Base-by-base conservation (phyloP, 2,329 filamentous ascomycete genomes). In the Ophiostoma novo-ulmi region DNA sequence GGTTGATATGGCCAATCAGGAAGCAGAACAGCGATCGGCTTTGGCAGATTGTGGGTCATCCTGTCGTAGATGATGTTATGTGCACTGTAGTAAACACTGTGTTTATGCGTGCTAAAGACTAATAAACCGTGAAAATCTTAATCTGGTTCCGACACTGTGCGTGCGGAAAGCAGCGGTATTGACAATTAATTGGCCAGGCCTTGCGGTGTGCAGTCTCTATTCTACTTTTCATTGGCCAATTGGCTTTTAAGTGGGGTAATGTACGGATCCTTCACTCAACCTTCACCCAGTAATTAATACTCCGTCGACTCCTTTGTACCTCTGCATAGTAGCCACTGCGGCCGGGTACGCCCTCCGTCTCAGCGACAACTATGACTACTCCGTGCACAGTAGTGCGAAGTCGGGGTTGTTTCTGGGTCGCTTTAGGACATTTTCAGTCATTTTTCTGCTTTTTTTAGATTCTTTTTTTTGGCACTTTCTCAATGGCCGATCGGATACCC, bases 61-160 rank as follows among this genome's bases (percentile, higher is more conserved):
- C 26, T 35, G 58, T 26, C 17, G 36, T 64, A 20, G 13, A 8
- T 22, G n/a, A 5, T 55, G 52, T 11, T 36, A 1, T 35, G 2
- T 14, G 20, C 52, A 35, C 26, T 35, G 58, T 63, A 35, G 8
- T 26, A 63, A 7, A 17, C 58, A 63, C 58, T 63, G 58, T 63
- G 11, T 7, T 14, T 35, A 36, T 8, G 8, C 5, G n/a, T 68
- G 39, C 22, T 22, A 31, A 22, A 36, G 3, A 63, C 14, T 63
- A 26, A 1, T 14, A 36, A 31, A n/a, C 38, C 67, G 70, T 71
- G 67, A 69, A 71, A 71, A 71, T 48, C 61, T 71, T 71, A 65
- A 63, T 38, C 70, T 68, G 61, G 67, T 67, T 71, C 70, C 70
- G 70, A 48, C 63, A 65, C 31, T 14, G 26, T 63, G 44, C 13